These are phyloP conservation scores for Avena insularis DNA, from an alignment of 176 grass and related monocot species.

Conservation along the genomic window DNA sequence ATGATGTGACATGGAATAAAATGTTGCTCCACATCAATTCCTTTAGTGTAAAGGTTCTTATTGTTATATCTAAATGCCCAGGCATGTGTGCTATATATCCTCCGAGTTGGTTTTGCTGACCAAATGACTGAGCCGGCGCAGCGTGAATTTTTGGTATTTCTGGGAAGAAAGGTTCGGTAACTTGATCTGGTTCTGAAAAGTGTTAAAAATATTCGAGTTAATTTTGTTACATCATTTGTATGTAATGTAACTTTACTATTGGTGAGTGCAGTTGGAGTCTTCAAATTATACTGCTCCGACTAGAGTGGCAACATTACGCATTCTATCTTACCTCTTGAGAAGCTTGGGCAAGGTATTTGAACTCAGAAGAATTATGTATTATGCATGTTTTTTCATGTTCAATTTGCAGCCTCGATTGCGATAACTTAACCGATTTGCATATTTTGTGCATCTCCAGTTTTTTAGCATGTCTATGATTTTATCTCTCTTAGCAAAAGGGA, in stretches of 20 bases:
- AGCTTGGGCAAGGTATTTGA: conserved; percentile 82
- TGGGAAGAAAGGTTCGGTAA: conserved; percentile 80
- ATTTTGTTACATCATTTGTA: conserved; percentile 10
- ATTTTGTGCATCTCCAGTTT: conserved; percentile 31
- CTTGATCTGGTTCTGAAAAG: conserved; percentile 38
- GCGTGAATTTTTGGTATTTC: conserved; percentile 83
- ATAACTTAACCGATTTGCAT: not conserved
- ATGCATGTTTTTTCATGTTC: conserved; percentile 2
- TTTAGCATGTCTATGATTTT: conserved; percentile 22
- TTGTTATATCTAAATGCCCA: conserved; percentile 55
- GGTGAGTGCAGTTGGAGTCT: conserved; percentile 82
- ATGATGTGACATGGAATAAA: conserved; percentile 7
- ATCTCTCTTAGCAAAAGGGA: conserved; percentile 19
- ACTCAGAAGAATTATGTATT: conserved; percentile 7
- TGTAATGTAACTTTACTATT: not conserved
- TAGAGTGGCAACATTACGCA: conserved; percentile 75
- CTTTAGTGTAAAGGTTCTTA: conserved; percentile 42
- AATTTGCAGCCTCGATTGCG: not conserved
- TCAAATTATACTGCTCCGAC: conserved; percentile 73
- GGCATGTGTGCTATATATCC: conserved; percentile 95
- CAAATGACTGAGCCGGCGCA: conserved; percentile 91
- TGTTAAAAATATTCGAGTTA: conserved; percentile 7
- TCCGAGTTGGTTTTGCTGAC: conserved; percentile 90
- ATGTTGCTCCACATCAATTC: conserved; percentile 22
- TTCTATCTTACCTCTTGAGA: conserved; percentile 92